Conservation (phyloP, 1,284 basidiomycete genomes). For the Pisolithus thermaeus region DNA sequence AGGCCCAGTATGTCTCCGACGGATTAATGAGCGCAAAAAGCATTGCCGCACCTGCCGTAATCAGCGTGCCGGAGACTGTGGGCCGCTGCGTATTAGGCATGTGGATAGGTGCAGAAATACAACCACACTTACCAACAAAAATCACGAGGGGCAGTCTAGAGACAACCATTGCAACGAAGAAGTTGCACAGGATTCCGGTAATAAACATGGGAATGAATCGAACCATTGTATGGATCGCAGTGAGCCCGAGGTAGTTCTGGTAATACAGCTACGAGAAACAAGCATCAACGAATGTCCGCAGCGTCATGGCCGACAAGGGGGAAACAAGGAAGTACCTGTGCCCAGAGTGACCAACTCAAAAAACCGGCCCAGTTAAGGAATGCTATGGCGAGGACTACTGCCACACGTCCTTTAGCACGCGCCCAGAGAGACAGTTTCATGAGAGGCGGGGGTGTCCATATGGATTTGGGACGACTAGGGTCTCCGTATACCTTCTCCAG, state of each 20-base stretch:
- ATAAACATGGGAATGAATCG: conserved; percentile 76
- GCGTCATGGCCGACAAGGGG: not conserved
- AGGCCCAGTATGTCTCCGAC: conserved; percentile 67
- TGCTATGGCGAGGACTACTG: conserved; percentile 52
- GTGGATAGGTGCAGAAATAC: not conserved
- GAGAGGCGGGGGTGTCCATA: conserved; percentile 51
- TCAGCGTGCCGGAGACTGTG: conserved; percentile 48
- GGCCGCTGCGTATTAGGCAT: not conserved
- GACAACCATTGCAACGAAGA: conserved; percentile 60
- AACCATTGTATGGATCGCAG: conserved; percentile 66
- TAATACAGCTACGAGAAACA: conserved; percentile 49
- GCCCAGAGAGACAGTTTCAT: conserved; percentile 60
- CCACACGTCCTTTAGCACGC: conserved; percentile 54
- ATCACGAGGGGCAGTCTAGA: conserved; percentile 49
- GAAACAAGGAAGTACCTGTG: no score
- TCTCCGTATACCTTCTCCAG: conserved; percentile 36
- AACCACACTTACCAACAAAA: conserved; percentile 45
- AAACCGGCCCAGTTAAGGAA: conserved; percentile 63
- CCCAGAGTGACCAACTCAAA: conserved; percentile 44
- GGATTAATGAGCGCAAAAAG: conserved; percentile 70
- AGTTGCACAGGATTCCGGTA: conserved; percentile 65
- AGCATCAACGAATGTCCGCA: not conserved
- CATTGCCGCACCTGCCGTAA: conserved; percentile 61
- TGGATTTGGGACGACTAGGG: conserved; percentile 13
- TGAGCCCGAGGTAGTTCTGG: conserved; percentile 52